Evolutionary conservation across 2,329 filamentous ascomycete genomes (phyloP).

Genomic region (Periconia sp.): DNA sequence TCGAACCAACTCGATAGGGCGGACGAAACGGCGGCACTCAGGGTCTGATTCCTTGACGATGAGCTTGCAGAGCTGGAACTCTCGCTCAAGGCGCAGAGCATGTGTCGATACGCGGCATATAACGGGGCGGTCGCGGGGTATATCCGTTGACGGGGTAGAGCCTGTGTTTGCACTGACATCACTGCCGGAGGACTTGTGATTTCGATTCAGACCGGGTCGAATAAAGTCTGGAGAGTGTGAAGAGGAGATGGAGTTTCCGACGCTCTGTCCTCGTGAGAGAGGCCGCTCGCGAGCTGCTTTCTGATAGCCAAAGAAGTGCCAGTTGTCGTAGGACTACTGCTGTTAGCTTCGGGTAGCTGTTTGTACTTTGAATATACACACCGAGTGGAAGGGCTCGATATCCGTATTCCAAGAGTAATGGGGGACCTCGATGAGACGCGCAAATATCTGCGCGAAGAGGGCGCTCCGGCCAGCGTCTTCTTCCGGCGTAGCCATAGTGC

Average conservation of each 20-base stretch:
- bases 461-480: conserved; percentile 22
- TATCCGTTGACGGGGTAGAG: conserved; percentile 55
- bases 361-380: conserved; percentile 13
- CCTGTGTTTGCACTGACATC: conserved; percentile 39
- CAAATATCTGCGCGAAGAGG: conserved; percentile 40
- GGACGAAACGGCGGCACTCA: conserved; percentile 75
- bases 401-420: conserved; percentile 49
- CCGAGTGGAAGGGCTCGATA: conserved; percentile 55
- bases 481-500: conserved; percentile 23
- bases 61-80: conserved; percentile 81
- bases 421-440: conserved; percentile 45
- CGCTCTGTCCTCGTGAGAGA: conserved; percentile 32
- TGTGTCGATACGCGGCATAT: conserved; percentile 85
- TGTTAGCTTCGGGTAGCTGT: conserved; percentile 21
- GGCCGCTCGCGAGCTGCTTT: conserved; percentile 28
- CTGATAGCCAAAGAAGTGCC: conserved; percentile 61
- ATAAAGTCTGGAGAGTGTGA: conserved; percentile 39
- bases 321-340: conserved; percentile 80
- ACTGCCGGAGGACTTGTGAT: conserved; percentile 44
- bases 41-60: conserved; percentile 75
- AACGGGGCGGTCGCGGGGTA: conserved; percentile 60
- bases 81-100: conserved; percentile 80
- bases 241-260: conserved; percentile 26
- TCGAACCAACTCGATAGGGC: conserved; percentile 79
- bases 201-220: conserved; percentile 31